Percentiles rank a stretch among this genome's conserved stretches.
Conservation (phyloP, 768 basidiomycete genomes). For the Saitozyma sp. region DNA sequence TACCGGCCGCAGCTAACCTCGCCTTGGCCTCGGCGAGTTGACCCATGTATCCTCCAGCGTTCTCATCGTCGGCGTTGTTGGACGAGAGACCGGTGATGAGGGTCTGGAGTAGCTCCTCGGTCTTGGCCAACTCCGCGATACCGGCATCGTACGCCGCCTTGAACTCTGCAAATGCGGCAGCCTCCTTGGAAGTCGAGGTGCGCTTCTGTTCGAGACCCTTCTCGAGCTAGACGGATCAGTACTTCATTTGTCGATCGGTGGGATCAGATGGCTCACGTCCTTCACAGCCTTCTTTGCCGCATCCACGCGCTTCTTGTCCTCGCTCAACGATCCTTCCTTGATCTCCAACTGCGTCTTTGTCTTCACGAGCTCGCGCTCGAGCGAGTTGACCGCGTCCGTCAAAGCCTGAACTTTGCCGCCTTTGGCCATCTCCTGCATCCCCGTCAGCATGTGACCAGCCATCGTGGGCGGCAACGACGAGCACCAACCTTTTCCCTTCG, state of each 20-base stretch:
- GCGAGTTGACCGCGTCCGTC: slow-evolving; percentile 72
- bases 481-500: slow-evolving; percentile 63
- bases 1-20: slow-evolving; percentile 69
- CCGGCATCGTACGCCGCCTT: slow-evolving; percentile 69
- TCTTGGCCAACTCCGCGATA: slow-evolving; percentile 64
- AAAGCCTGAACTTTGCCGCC: slow-evolving; percentile 87
- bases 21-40: slow-evolving; percentile 84
- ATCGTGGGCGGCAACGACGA: not conserved
- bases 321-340: slow-evolving; percentile 69
- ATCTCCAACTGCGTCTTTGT: slow-evolving; percentile 82
- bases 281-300: slow-evolving; percentile 61
- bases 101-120: slow-evolving; percentile 92
- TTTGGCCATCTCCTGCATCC: slow-evolving; percentile 73
- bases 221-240: slow-evolving; percentile 58
- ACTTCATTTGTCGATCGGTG: not conserved
- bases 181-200: slow-evolving; percentile 61
- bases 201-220: slow-evolving; percentile 63
- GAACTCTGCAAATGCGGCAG: slow-evolving; percentile 61
- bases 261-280: slow-evolving; percentile 57
- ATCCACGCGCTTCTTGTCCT: slow-evolving; percentile 68
- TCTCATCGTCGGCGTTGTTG: slow-evolving; percentile 64
- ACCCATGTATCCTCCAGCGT: slow-evolving; percentile 90
- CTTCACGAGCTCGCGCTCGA: slow-evolving; percentile 79
- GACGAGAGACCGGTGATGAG: slow-evolving; percentile 83
- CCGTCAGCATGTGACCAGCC: not conserved